These are phyloP conservation scores for Epicoccum nigrum DNA, from an alignment of 2,329 filamentous ascomycete genomes.

Conservation along the genomic window DNA sequence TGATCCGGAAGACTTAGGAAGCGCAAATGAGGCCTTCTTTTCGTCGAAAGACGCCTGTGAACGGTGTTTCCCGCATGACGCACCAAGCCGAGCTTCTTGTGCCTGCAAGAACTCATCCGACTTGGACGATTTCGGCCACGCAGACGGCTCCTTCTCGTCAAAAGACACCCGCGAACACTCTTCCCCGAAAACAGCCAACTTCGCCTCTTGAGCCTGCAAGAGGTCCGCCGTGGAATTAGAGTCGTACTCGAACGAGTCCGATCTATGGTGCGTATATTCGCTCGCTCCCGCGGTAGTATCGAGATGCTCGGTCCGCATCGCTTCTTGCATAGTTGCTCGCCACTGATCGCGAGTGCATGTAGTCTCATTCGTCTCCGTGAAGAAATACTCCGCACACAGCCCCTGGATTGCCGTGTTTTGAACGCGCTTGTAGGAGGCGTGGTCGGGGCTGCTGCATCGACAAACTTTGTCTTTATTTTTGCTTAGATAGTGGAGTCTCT, in stretches of 20 bases:
- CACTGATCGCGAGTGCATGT: slow-evolving; percentile 21
- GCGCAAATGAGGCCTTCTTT: background rate
- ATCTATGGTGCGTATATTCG: no score
- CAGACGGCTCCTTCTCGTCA: no score
- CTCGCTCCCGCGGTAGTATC: no score
- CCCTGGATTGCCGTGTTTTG: slow-evolving; percentile 20
- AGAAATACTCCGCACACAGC: slow-evolving; percentile 25
- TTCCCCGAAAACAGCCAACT: no score
- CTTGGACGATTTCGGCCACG: no score
- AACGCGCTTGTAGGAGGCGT: slow-evolving; percentile 3
- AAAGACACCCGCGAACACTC: no score
- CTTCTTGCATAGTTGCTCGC: background rate
- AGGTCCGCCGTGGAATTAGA: background rate
- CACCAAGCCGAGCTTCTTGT: no score
- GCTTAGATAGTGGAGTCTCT: slow-evolving; percentile 23
- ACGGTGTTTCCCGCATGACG: background rate
- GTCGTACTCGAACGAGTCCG: background rate
- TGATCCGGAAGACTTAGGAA: background rate
- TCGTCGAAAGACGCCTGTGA: background rate
- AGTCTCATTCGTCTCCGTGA: background rate
- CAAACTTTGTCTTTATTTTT: slow-evolving; percentile 20
- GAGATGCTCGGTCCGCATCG: no score
- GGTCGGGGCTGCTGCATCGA: slow-evolving; percentile 15
- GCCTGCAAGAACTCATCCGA: no score
- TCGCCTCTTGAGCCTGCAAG: no score